These are phyloP conservation scores for Elsinoe perseae DNA, from an alignment of 2,329 filamentous ascomycete genomes.

Conservation along the genomic window DNA sequence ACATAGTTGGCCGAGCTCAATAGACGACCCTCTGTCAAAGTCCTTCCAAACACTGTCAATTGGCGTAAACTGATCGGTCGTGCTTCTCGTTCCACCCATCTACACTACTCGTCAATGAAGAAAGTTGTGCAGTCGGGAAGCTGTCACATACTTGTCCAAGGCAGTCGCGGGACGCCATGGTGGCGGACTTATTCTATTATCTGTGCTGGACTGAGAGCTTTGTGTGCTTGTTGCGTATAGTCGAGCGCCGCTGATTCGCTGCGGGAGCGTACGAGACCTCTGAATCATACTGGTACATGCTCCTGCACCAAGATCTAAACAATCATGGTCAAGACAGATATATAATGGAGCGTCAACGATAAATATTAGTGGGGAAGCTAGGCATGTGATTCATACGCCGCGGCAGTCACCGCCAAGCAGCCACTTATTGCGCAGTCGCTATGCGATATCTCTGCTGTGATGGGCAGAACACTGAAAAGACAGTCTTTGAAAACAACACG, in stretches of 20 bases:
- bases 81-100: conserved; percentile 88
- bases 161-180: conserved; percentile 52
- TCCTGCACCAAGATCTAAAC: too few relatives aligned
- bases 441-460: too few relatives aligned
- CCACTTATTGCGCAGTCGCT: too few relatives aligned
- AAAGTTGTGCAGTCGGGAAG: neutral
- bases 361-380: neutral
- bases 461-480: too few relatives aligned
- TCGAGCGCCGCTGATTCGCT: neutral
- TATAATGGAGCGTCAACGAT: too few relatives aligned
- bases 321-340: too few relatives aligned
- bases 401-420: neutral
- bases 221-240: neutral
- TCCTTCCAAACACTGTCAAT: conserved; percentile 93
- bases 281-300: conserved; percentile 9
- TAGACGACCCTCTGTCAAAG: conserved; percentile 79
- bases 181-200: conserved; percentile 33
- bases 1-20: conserved; percentile 97
- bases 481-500: too few relatives aligned
- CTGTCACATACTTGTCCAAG: conserved; percentile 49
- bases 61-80: conserved; percentile 94
- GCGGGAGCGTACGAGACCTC: neutral
- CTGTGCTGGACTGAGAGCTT: neutral
- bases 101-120: conserved; percentile 32
- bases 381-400: neutral